These are phyloP conservation scores for Gastrolobium bilobum DNA, from an alignment of 306 rosid genomes.

Conservation along the genomic window DNA sequence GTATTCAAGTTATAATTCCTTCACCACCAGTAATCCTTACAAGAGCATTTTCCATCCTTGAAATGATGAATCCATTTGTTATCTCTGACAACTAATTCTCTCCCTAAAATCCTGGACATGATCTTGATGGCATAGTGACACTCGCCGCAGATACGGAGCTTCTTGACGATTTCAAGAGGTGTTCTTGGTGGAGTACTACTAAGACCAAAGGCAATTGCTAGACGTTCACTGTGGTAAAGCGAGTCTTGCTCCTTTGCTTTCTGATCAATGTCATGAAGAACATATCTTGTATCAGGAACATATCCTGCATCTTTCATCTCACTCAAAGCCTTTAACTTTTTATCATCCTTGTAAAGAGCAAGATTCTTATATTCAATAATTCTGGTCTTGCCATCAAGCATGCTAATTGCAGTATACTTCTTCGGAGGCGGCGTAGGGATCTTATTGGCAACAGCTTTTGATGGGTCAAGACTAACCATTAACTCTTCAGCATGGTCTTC, in stretches of 20 bases:
- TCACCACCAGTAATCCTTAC: constrained; percentile 11
- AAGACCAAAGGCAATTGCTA: constrained; percentile 77
- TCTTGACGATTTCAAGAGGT: constrained; percentile 72
- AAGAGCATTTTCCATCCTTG: background rate
- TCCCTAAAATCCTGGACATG: constrained; percentile 74
- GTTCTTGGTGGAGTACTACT: constrained; percentile 73
- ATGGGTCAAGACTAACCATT: constrained; percentile 64
- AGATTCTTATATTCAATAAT: constrained; percentile 65
- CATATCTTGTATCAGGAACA: too few species aligned
- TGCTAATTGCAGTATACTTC: constrained; percentile 62
- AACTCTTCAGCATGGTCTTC: constrained; percentile 73
- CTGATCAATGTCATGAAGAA: constrained; percentile 63
- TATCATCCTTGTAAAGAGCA: constrained; percentile 47
- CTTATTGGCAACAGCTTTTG: constrained; percentile 60
- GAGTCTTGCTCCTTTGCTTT: constrained; percentile 80
- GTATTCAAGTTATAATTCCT: background rate
- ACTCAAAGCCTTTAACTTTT: too few species aligned
- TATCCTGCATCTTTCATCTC: too few species aligned
- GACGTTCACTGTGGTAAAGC: constrained; percentile 72
- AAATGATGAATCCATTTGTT: constrained; percentile 44
- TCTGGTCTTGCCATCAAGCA: constrained; percentile 73
- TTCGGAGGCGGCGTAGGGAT: constrained; percentile 73
- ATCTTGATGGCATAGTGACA: constrained; percentile 79
- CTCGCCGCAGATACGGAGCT: constrained; percentile 67
- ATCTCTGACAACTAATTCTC: constrained; percentile 68